Base-by-base conservation (phyloP, 148 eudicot genomes). In the Polygonum aviculare region DNA sequence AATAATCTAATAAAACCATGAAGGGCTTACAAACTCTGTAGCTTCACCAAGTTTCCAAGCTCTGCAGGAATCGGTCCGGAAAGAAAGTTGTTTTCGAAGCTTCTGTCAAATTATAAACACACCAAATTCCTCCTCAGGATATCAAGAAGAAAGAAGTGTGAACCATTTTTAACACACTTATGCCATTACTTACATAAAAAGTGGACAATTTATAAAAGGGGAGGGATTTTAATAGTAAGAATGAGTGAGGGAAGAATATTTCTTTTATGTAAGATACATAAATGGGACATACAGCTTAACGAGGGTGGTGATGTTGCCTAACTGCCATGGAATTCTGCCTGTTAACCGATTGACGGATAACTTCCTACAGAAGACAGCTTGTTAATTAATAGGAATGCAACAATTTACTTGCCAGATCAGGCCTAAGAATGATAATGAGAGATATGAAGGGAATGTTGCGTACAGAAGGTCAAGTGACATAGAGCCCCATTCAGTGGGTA, bases 21-120 rank as follows among this genome's bases (percentile, higher is more conserved):
- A 73, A 77, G 36, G 44, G 75, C 85, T 18, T 74, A 83, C 85
- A 83, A 52, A 59, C 39, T 70, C 3, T 48, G 45, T 57, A 83
- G 69, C 26, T 75, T 72, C 55, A 75, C 69, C 74, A 83, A 69
- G 57, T 59, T 83, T 69, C 85, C 85, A 54, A 83, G 78, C 76
- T 83, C 85, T 44, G 80, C 76, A 59, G 85, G 85, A 83, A 83
- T 75, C 50, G 78, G 15, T 74, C 85, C 85, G 39, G 73, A 49
- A 73, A 83, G 80, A 49, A 62, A 77, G 77, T 83, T 83, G 85
- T 79, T 83, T 69, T 83, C 85, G 10, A 83, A 54, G 77, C 85
- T 77, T 74, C 85, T 83, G 80, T 3, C 5, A 33, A 14, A 16
- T 69, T 21, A 22, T 6, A 77, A 49, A n/a, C 59, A 21, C 39